phyloP scores from a whole-genome alignment of 768 basidiomycete species.

The Crassisporium funariophilum region DNA sequence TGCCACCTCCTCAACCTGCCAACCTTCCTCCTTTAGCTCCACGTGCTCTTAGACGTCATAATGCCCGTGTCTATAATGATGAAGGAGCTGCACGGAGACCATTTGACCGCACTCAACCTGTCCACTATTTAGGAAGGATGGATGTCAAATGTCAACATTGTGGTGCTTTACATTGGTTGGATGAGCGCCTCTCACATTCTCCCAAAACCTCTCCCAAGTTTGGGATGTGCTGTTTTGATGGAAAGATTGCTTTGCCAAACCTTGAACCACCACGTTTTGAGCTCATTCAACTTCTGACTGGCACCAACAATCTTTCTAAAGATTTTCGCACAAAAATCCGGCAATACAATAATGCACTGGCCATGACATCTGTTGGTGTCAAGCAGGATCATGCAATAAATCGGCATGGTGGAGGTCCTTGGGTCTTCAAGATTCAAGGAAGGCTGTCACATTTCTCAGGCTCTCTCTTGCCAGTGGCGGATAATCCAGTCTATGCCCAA shows the following conservation, averaged over 20 bases:
- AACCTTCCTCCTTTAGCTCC: no score
- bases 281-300: background rate
- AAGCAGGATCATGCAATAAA: background rate
- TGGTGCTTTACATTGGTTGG: conserved; percentile 6
- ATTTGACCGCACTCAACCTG: no score
- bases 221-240: background rate
- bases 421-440: no score
- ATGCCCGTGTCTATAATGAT: no score
- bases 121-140: conserved; percentile 1
- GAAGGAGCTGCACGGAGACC: no score
- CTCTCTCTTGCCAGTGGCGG: no score
- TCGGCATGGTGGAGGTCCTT: no score
- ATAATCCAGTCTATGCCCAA: no score
- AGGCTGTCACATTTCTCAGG: no score
- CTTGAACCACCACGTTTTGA: background rate
- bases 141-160: background rate
- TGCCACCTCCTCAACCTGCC: no score
- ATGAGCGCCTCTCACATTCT: background rate
- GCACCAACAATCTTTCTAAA: background rate
- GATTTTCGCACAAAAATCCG: background rate
- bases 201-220: background rate
- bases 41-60: no score
- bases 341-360: background rate
- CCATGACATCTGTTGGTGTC: background rate
- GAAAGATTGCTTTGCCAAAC: no score